Conservation (phyloP, 306 rosid genomes). For the Carpinus fangiana region DNA sequence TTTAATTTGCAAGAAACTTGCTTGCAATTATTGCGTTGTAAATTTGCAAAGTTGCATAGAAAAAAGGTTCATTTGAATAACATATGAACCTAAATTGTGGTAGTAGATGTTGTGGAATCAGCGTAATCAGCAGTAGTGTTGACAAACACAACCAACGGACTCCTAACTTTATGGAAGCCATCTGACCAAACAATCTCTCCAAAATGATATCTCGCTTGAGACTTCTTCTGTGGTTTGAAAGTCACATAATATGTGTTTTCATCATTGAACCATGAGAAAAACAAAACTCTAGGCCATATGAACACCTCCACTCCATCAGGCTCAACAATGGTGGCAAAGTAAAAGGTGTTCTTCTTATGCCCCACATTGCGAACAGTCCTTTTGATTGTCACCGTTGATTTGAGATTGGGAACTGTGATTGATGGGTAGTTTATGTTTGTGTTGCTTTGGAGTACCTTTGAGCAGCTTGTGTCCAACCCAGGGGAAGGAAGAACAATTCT, state of each 20-base stretch:
- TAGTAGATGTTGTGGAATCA: background rate
- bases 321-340: conserved; percentile 31
- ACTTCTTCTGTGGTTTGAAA: conserved; percentile 30
- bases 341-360: conserved; percentile 27
- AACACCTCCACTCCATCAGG: conserved; percentile 42
- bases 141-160: conserved; percentile 37
- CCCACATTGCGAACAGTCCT: conserved; percentile 47
- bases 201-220: conserved; percentile 44
- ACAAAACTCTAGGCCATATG: conserved; percentile 46
- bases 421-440: conserved; percentile 47
- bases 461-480: conserved; percentile 23
- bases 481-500: conserved; percentile 18
- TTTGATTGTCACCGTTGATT: conserved; percentile 35
- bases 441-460: conserved; percentile 11
- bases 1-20: background rate
- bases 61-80: background rate
- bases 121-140: conserved; percentile 2
- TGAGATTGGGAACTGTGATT: conserved; percentile 42
- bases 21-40: background rate
- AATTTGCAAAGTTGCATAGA: background rate
- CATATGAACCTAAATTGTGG: background rate
- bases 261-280: conserved; percentile 40
- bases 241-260: conserved; percentile 34
- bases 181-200: conserved; percentile 54
- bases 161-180: conserved; percentile 41